Evolutionary conservation across 2,329 filamentous ascomycete genomes (phyloP).

Genomic region (Fusarium nelsonii): DNA sequence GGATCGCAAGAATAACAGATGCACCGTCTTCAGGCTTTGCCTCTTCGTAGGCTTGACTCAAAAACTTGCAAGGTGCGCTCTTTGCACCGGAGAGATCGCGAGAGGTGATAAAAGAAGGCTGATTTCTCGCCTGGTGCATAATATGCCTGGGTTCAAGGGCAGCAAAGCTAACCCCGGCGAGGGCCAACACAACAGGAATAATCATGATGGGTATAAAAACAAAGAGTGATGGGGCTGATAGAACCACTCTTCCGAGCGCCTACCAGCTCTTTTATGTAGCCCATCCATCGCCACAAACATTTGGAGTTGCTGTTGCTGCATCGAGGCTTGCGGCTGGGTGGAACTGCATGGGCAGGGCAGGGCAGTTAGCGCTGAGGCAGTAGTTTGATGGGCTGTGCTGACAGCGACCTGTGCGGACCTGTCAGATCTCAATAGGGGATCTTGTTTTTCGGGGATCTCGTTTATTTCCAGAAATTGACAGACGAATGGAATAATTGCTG

Average conservation of each 20-base stretch:
- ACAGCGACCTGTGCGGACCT: background rate
- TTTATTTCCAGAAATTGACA: background rate
- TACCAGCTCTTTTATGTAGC: slow-evolving; percentile 34
- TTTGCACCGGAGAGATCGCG: slow-evolving; percentile 36
- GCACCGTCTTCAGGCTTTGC: slow-evolving; percentile 11
- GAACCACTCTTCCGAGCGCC: background rate
- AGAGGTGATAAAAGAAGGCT: slow-evolving; percentile 30
- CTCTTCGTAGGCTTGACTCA: slow-evolving; percentile 38
- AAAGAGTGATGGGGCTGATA: slow-evolving; percentile 13
- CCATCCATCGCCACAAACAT: background rate
- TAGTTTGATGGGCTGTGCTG: slow-evolving; percentile 18
- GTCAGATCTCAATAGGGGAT: background rate
- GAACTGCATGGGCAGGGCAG: background rate
- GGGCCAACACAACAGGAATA: slow-evolving; percentile 35
- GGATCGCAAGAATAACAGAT: slow-evolving; percentile 23
- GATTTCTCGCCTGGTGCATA: slow-evolving; percentile 31
- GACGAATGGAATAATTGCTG: background rate
- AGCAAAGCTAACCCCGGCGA: slow-evolving; percentile 32
- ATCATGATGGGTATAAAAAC: slow-evolving; percentile 30
- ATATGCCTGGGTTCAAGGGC: slow-evolving; percentile 42
- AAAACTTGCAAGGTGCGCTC: slow-evolving; percentile 34
- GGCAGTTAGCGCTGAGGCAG: slow-evolving; percentile 9
- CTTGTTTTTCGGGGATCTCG: background rate
- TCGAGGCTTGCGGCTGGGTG: slow-evolving; percentile 19
- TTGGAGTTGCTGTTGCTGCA: background rate